phyloP scores from a whole-genome alignment of 2,329 filamentous ascomycete species.

The Fusarium sp. region DNA sequence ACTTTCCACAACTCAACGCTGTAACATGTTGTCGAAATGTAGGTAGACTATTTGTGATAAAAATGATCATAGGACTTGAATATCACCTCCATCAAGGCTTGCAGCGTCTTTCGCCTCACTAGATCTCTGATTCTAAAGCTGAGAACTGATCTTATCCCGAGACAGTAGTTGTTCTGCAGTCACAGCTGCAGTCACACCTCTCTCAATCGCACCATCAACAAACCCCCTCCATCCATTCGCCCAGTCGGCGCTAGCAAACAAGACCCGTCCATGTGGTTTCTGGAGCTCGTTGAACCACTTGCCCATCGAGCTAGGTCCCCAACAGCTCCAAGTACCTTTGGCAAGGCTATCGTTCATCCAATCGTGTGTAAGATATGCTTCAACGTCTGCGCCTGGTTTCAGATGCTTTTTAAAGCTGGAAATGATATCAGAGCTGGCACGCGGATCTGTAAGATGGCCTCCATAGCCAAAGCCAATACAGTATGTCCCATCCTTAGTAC shows the following conservation, averaged over 20 bases:
- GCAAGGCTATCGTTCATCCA: neutral
- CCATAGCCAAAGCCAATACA: neutral
- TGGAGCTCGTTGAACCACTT: neutral
- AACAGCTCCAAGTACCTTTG: neutral
- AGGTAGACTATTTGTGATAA: no score
- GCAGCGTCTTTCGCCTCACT: no score
- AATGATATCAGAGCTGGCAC: accelerated
- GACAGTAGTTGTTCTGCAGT: accelerated
- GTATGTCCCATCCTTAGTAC: accelerated
- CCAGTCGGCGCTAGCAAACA: neutral
- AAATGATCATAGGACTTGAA: no score
- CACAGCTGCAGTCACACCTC: neutral
- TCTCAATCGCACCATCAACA: neutral
- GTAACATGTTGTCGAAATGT: no score
- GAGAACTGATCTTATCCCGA: neutral
- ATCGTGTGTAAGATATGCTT: neutral
- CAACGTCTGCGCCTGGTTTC: neutral
- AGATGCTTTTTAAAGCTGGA: neutral
- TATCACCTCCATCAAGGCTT: no score
- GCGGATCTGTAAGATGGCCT: neutral
- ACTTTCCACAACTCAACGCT: no score
- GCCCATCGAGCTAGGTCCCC: neutral
- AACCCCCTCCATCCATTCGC: neutral
- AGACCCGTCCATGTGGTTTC: neutral
- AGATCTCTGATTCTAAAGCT: no score